Evolutionary conservation across 169 alveolate genomes (phyloP), one percentile per base, ranked within the genome.

Genomic region (Amoebophrya sp.): DNA sequence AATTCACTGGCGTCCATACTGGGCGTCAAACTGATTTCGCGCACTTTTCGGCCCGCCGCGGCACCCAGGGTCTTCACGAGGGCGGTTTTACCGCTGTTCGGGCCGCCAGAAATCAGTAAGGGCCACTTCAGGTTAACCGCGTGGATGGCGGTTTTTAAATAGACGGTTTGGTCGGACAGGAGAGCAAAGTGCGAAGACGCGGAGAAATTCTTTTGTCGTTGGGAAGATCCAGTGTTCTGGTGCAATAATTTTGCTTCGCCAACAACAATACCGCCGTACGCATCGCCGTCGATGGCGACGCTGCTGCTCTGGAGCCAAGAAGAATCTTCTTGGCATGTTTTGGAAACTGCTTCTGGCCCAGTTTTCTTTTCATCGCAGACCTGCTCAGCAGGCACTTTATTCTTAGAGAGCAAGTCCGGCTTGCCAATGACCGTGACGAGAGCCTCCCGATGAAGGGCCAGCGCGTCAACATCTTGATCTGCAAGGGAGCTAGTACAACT

Each of bases 1-100:
- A 94, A 89, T 38, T 94, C 95, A 23, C 94, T 77, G 0, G 95
- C 66, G 91, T 94, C 95, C 77, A 91, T 90, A 18, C 93, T 40
- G 10, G 94, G 92, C 53, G 92, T 55, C 40, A 94, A 92, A 41
- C 89, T 92, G 91, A 94, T 88, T 90, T 92, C 94, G 40, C 89
- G 90, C 54, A 94, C 41, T 0, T 54, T 77, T 38, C 89, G 54
- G 54, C 94, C 90, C n/a, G 89, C 66, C 32, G 94, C 94, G n/a
- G 93, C 92, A 3, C 93, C 94, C 40, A 94, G 94, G 92, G 93
- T 89, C 47, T 93, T 91, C 53, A 94, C 94, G 41, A 92, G 39
- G 39, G 93, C 40, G 66, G 91, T 54, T 77, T 92, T 92, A 0
- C 95, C 94, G 35, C 88, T 88, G 33, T 90, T 53, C 23, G 92